Base-by-base conservation (phyloP, 345 rosid species). In the Mallotus nudiflorus region DNA sequence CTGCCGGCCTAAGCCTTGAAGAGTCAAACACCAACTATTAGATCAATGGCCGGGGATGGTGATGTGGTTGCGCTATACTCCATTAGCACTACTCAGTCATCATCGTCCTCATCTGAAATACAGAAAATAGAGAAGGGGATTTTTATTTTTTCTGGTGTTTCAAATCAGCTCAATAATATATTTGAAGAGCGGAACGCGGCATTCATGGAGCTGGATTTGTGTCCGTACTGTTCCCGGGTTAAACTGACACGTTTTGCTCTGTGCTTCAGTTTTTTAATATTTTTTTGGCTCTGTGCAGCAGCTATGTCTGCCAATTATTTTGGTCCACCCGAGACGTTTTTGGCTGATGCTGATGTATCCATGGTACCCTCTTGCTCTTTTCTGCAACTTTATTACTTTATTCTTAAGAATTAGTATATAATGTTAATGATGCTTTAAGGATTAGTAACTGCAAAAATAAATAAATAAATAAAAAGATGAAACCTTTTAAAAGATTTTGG, bases 401-500 rank as follows among this genome's bases (percentile, higher is more conserved):
- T n/a, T n/a, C n/a, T n/a, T n/a, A n/a, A n/a, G n/a, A n/a, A n/a
- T n/a, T n/a, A n/a, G n/a, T n/a, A n/a, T n/a, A n/a, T n/a, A n/a
- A n/a, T n/a, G n/a, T n/a, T n/a, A n/a, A n/a, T n/a, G n/a, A n/a
- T n/a, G n/a, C n/a, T n/a, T n/a, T n/a, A n/a, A n/a, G n/a, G n/a
- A n/a, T n/a, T n/a, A n/a, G n/a, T n/a, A n/a, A n/a, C n/a, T n/a
- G n/a, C n/a, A n/a, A n/a, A n/a, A n/a, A n/a, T n/a, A n/a, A n/a
- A n/a, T n/a, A n/a, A n/a, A n/a, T n/a, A n/a, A 4, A 19, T 14
- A n/a, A 46, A 27, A 79, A 68, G 79, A 75, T 61, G 75, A 77
- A 69, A 75, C 80, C 67, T 62, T 71, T 20, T 76, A 81, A 76
- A 58, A 78, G 57, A 53, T 31, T 82, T 29, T 65, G 67, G 81